Evolutionary conservation across 2,329 filamentous ascomycete genomes (phyloP), one percentile per base, ranked within the genome.

Genomic region (Ascochyta koolunga): DNA sequence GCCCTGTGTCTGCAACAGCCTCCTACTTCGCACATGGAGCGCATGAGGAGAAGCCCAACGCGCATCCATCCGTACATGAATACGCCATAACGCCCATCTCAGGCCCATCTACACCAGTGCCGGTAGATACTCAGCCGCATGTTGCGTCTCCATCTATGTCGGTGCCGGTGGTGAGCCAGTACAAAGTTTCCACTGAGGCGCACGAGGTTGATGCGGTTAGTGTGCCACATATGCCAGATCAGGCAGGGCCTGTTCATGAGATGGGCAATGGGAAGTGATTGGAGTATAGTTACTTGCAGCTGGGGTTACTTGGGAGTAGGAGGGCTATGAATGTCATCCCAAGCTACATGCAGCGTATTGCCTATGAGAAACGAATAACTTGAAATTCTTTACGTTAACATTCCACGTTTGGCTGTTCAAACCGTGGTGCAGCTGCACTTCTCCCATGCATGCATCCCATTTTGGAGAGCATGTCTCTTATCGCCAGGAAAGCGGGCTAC

Each of bases 121-220:
- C 66, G 1, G 58, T 60, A 16, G 68, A 68, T 45, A 43, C 46
- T n/a, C 62, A 66, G 45, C 61, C 63, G 13, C 36, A 50, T 31
- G 41, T 29, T 38, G 53, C 39, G 16, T 27, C 43, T 29, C 24
- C 56, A 22, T 35, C 51, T 4, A 24, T 46, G 47, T 44, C 43
- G 29, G 22, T 46, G 47, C 50, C 43, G 33, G 41, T 50, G 16
- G 46, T 53, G 4, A 56, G 33, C 15, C 57, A 52, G 13, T 58
- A 61, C 43, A 55, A 48, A 10, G 51, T 57, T 10, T 22, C 35
- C 11, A 31, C 13, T 5, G 59, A 56, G 11, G 51, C 59, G 27
- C 59, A 65, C 40, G 64, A 68, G 42, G 58, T 68, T 8, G 59
- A 65, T 46, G 62, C 61, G 15, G 56, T 54, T 4, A 67, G 61